Base-by-base conservation (phyloP, 2,329 filamentous ascomycete genomes). In the Scleromitrula shiraiana region DNA sequence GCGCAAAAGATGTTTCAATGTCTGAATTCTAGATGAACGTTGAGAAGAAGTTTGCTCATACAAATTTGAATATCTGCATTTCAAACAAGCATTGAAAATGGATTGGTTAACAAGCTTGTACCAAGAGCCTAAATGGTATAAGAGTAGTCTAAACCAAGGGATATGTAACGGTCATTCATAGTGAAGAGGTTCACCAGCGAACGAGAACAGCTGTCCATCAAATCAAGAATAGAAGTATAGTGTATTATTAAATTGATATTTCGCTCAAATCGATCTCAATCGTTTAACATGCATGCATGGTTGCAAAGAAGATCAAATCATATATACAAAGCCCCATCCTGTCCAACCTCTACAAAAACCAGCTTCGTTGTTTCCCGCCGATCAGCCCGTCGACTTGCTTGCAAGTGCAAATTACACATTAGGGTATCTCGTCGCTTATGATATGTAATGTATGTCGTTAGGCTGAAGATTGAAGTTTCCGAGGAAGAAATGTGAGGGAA, bases 361-460 rank as follows among this genome's bases (percentile, higher is more conserved):
- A 42, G 45, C 45, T 47, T 29, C 45, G 26, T 36, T 12, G 29
- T 41, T 32, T 19, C 38, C 41, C n/a, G 22, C 36, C 30, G 24
- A 36, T 35, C 29, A 29, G 37, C 22, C 50, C 37, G 50, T 46
- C 17, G 53, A 48, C 50, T 49, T 43, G 42, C 47, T 53, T 37
- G 50, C 59, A 53, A 56, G 51, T 56, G 50, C 46, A 57, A 46
- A 56, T 41, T 39, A 51, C 51, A 50, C 33, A 15, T 46, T 12
- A 37, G 49, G 53, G 52, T 58, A 57, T 60, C 38, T 46, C 50
- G 44, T 41, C 51, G 46, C 47, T 50, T 49, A 55, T 51, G 50
- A 53, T 53, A 53, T 49, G 49, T 57, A 58, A 39, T 40, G 47
- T 56, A 53, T 54, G 56, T 50, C 50, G 50, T 53, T 51, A 49